A percentile compares a stretch with the other conserved stretches of the same genome.
These are phyloP conservation scores for Scenedesmus sp. DNA, from an alignment of 163 green algal species.

Conservation along the genomic window DNA sequence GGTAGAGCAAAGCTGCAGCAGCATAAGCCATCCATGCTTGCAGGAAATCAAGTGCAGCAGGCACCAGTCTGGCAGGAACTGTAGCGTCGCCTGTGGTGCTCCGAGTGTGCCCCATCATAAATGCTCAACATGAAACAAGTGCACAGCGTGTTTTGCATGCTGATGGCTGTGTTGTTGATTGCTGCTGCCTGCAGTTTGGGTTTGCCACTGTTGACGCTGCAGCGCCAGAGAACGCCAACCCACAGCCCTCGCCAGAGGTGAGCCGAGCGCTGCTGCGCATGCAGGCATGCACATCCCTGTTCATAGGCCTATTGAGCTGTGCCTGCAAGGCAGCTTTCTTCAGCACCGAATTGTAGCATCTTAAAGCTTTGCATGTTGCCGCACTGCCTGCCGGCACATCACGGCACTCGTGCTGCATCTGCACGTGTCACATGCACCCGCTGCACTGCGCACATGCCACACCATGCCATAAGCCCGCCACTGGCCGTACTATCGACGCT, in stretches of 20 bases:
- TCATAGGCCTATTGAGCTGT: background rate
- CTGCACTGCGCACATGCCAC: background rate
- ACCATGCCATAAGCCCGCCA: background rate
- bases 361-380: background rate
- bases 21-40: background rate
- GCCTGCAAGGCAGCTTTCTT: background rate
- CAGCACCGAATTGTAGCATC: background rate
- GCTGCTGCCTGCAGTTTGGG: conserved; percentile 35
- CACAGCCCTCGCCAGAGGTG: conserved; percentile 66
- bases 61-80: background rate
- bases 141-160: background rate
- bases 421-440: background rate
- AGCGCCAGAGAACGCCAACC: conserved; percentile 62
- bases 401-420: background rate
- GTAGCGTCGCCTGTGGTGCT: background rate
- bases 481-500: background rate
- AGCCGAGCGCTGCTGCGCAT: background rate
- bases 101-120: background rate
- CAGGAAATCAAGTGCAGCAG: background rate
- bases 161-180: background rate
- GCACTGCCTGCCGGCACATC: background rate
- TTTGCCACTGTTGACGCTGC: conserved; percentile 67
- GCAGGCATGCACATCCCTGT: background rate
- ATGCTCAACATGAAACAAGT: background rate
- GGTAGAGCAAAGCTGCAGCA: background rate